phyloP scores from a whole-genome alignment of 106 monocot species.

The Acanthochlamys bracteata region DNA sequence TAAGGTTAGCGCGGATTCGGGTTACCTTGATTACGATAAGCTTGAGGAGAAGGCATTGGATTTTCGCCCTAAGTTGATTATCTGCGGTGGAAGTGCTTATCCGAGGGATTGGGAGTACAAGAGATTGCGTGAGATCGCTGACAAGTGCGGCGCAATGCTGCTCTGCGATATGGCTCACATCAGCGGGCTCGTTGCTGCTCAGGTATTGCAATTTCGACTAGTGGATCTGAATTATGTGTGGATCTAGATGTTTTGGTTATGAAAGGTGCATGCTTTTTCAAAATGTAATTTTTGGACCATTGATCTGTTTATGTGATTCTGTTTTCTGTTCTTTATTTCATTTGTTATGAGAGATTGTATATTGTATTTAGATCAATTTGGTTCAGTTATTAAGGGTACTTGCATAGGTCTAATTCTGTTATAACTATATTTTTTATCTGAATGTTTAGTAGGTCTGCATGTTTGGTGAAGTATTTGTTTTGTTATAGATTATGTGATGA shows the following conservation, averaged over 20 bases:
- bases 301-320: too few relatives aligned
- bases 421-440: too few relatives aligned
- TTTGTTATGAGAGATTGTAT: too few relatives aligned
- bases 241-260: too few relatives aligned
- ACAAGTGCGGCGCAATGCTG: constrained; percentile 63
- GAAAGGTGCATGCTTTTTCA: too few relatives aligned
- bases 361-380: neutral
- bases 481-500: neutral
- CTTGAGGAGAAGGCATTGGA: constrained; percentile 88
- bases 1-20: constrained; percentile 58
- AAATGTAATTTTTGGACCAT: too few relatives aligned
- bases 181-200: constrained; percentile 78
- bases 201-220: constrained; percentile 32
- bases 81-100: constrained; percentile 85
- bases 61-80: constrained; percentile 75
- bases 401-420: too few relatives aligned
- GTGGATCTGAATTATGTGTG: neutral
- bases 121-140: constrained; percentile 47
- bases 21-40: constrained; percentile 79
- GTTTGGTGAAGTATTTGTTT: neutral
- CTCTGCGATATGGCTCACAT: constrained; percentile 93
- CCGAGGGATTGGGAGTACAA: constrained; percentile 87
- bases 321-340: neutral
- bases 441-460: too few relatives aligned
- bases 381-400: neutral